Conservation (phyloP, 2,329 filamentous ascomycete species). For the Claviceps citrina region DNA sequence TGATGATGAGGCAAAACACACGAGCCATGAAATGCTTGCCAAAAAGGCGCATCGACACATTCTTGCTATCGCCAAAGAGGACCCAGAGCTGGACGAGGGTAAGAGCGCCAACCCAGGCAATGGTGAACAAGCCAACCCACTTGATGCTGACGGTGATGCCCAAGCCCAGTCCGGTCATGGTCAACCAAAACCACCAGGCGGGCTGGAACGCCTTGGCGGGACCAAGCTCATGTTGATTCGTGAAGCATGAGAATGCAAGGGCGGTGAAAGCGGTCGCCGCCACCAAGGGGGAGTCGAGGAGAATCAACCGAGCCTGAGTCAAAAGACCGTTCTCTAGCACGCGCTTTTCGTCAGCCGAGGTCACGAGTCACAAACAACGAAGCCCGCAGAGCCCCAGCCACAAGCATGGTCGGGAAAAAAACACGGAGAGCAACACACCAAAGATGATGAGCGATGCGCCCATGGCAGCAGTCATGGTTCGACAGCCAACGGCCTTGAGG, state of each 20-base stretch:
- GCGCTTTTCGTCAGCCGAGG: no score
- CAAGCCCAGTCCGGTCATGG: slow-evolving; percentile 69
- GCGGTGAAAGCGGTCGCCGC: slow-evolving; percentile 86
- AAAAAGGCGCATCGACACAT: slow-evolving; percentile 71
- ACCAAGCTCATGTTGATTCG: slow-evolving; percentile 90
- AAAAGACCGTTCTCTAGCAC: slow-evolving; percentile 79
- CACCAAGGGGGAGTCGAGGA: slow-evolving; percentile 88
- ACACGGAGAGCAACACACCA: slow-evolving; percentile 42
- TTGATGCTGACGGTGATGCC: slow-evolving; percentile 91
- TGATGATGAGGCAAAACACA: slow-evolving; percentile 77
- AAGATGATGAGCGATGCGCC: slow-evolving; percentile 83
- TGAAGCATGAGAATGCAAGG: slow-evolving; percentile 81
- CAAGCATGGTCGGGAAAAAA: no score
- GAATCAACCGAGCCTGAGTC: slow-evolving; percentile 86
- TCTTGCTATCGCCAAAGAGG: slow-evolving; percentile 74
- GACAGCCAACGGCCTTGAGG: slow-evolving; percentile 78
- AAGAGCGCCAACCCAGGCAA: slow-evolving; percentile 89
- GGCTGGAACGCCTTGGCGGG: slow-evolving; percentile 74
- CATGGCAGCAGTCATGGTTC: slow-evolving; percentile 67
- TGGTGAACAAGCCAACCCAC: slow-evolving; percentile 97
- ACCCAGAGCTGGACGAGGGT: slow-evolving; percentile 91
- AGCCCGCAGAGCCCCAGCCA: no score
- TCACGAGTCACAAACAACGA: no score
- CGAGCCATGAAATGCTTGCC: slow-evolving; percentile 90
- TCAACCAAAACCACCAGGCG: slow-evolving; percentile 97